These are phyloP conservation scores for Ascochyta clinopodiicola DNA, from an alignment of 2,329 filamentous ascomycete genomes.

Conservation along the genomic window DNA sequence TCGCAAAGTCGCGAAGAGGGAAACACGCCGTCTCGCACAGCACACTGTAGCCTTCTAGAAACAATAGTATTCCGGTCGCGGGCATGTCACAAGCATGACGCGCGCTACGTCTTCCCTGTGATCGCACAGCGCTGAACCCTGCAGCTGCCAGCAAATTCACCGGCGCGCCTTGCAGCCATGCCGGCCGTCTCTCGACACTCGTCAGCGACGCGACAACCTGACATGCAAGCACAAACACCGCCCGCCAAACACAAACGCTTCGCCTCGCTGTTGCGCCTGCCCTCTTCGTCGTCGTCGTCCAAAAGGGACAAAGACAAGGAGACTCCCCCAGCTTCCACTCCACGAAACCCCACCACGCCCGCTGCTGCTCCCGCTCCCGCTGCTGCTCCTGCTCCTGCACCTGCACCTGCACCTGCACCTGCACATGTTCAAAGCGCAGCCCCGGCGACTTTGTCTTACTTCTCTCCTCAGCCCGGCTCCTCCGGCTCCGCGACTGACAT, in stretches of 20 bases:
- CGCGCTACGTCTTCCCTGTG: slow-evolving; percentile 21
- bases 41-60: slow-evolving; percentile 5
- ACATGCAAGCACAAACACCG: slow-evolving; percentile 21
- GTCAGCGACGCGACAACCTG: slow-evolving; percentile 11
- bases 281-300: slow-evolving; percentile 28
- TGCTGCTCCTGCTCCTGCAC: too few species aligned
- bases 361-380: neutral
- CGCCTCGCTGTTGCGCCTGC: slow-evolving; percentile 39
- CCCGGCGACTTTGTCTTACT: slow-evolving; percentile 38
- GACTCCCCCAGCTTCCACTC: slow-evolving; percentile 25
- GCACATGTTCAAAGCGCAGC: slow-evolving; percentile 27
- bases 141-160: slow-evolving; percentile 18
- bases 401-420: too few species aligned
- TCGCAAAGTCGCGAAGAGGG: slow-evolving; percentile 11
- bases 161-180: slow-evolving; percentile 20
- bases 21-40: slow-evolving; percentile 11
- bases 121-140: slow-evolving; percentile 18
- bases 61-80: slow-evolving; percentile 9
- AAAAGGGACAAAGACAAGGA: slow-evolving; percentile 15
- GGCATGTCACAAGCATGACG: slow-evolving; percentile 29
- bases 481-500: slow-evolving; percentile 33
- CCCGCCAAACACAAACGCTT: slow-evolving; percentile 37
- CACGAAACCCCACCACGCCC: slow-evolving; percentile 23
- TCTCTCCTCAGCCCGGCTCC: slow-evolving; percentile 37
- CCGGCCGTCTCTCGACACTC: slow-evolving; percentile 12